Evolutionary conservation across 78 protist genomes (phyloP), one percentile per base, ranked within the genome.

Genomic region (Dictyostelium citrinum): DNA sequence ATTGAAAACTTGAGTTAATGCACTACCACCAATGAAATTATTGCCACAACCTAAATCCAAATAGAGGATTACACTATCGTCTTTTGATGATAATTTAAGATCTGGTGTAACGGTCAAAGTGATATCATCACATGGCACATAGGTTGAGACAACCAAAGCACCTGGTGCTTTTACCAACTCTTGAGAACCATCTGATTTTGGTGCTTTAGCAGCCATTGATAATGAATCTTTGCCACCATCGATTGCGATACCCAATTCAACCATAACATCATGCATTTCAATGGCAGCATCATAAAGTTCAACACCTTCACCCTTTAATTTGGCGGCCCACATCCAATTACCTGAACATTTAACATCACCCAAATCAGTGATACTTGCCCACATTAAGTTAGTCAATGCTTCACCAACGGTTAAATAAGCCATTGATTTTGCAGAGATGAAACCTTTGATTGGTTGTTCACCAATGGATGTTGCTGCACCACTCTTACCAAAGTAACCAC

Each of bases 291-390:
- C 96, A 81, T 95, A 98, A 79, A 98, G 96, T 16, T 75, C 90
- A 2, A 98, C 95, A 58, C 97, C 99, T 72, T 98, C 98, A 67
- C 97, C 97, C 0, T 96, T 93, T n/a, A 90, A 84, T 80, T 95
- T 95, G 37, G 98, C 97, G 10, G 98, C 98, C 97, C 96, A 96
- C 99, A 98, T 98, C 99, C 99, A 98, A 95, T 98, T 98, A 77
- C 95, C 98, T 7, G 97, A 95, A 35, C 90, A 39, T 81, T 84
- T 88, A 71, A 96, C 79, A 58, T 97, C 96, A 41, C 39, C 43
- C 20, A 97, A 58, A 29, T 68, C 39, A 6, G 93, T 49, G 43
- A 96, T 61, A 27, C 20, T 51, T 41, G 97, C 97, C 75, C 83
- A 96, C 68, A 88, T 78, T 16, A 98, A 43, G 91, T 98, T 98